A percentile compares a stretch with the other conserved stretches of the same genome.
Conservation (phyloP, 495 filamentous ascomycete genomes). For the Aspergillus incahuasiensis region DNA sequence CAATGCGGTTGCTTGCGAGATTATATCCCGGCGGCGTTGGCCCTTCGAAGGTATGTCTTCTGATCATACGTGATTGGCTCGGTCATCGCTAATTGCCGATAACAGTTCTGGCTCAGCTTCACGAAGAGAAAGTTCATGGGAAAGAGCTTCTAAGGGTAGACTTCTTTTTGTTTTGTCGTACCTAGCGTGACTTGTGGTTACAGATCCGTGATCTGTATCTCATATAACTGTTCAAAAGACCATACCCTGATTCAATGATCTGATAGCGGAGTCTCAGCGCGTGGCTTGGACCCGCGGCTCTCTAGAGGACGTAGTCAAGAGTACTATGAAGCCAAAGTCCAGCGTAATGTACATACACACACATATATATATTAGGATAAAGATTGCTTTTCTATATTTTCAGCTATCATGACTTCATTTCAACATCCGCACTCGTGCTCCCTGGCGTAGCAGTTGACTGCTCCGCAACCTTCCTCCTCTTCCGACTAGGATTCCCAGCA, state of each 20-base stretch:
- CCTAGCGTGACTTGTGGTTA: conserved; percentile 7
- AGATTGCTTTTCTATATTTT: neutral
- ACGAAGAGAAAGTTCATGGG: conserved; percentile 99
- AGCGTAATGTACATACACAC: too few species aligned
- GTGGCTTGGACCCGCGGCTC: neutral
- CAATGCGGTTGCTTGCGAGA: conserved; percentile 69
- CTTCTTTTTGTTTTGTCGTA: conserved; percentile 19
- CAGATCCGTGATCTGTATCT: conserved; percentile 8
- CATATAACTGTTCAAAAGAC: conserved; percentile 10
- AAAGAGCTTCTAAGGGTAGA: conserved; percentile 65
- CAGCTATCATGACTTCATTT: conserved; percentile 25
- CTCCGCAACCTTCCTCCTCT: conserved; percentile 35
- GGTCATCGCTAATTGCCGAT: neutral
- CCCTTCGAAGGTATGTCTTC: conserved; percentile 70
- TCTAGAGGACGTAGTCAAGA: neutral
- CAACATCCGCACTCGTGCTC: conserved; percentile 27
- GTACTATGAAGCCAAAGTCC: neutral
- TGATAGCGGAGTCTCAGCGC: neutral
- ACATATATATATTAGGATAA: neutral
- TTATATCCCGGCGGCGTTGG: conserved; percentile 79
- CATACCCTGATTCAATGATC: neutral
- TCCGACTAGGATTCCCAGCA: conserved; percentile 67
- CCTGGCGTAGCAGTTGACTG: conserved; percentile 19
- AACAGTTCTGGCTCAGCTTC: conserved; percentile 94
- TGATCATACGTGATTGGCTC: neutral